Evolutionary conservation across 1,284 basidiomycete species (phyloP).

Genomic region (Malassezia brasiliensis): DNA sequence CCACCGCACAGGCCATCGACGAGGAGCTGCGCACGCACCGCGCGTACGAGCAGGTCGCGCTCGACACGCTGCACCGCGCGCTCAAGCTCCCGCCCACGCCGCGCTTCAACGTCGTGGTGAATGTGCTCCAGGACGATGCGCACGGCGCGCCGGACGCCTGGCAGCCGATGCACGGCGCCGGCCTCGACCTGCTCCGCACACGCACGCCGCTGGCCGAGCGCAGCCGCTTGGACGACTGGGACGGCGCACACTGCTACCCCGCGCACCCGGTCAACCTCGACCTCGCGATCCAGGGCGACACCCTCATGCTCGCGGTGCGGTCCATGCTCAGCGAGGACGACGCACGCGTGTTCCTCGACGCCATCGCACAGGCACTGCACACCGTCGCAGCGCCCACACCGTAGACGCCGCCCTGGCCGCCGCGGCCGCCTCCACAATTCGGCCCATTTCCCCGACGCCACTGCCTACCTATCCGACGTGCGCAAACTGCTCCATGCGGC

Average conservation of each 20-base stretch:
- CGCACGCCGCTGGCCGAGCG: background rate
- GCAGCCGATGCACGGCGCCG: background rate
- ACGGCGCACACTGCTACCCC: background rate
- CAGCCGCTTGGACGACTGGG: background rate
- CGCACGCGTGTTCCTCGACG: background rate
- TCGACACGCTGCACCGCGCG: constrained; percentile 20
- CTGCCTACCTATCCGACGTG: background rate
- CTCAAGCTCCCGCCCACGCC: constrained; percentile 12
- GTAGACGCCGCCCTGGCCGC: too few relatives aligned
- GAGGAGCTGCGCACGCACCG: constrained; percentile 13
- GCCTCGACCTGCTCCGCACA: background rate
- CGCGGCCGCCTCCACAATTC: too few relatives aligned
- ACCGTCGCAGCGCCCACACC: too few relatives aligned
- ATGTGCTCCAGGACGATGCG: constrained; percentile 15
- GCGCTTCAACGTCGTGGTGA: constrained; percentile 26
- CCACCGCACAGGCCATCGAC: constrained; percentile 9
- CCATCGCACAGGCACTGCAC: background rate
- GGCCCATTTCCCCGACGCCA: too few relatives aligned
- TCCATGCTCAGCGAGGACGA: background rate
- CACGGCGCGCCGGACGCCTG: background rate
- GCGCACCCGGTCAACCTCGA: constrained; percentile 3
- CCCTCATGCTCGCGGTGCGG: background rate
- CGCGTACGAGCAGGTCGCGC: constrained; percentile 23
- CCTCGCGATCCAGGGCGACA: background rate
- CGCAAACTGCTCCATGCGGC: background rate